Base-by-base conservation (phyloP, 1,284 basidiomycete genomes). In the Waitea zeae region DNA sequence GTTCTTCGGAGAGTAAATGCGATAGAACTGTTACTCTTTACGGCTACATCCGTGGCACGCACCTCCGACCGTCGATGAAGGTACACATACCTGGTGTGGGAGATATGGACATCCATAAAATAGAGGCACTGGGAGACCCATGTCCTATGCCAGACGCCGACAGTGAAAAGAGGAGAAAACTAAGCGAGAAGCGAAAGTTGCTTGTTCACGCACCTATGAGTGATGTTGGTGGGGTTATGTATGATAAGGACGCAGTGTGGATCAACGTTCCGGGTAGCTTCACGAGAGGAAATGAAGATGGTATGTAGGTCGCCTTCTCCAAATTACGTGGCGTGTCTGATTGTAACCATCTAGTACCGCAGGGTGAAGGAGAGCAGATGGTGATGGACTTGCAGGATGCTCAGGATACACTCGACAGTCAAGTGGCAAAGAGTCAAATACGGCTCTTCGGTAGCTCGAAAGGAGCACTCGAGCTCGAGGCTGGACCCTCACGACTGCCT, bases 231-330 rank as follows among this genome's bases (percentile, higher is more conserved):
- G 95, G 93, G 5, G 76, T 99, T 40, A 78, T 88, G 59, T 97
- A 95, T 50, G 95, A 99, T 62, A 97, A 97, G 55, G 95, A 98
- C 49, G 89, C 92, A 1, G 92, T 98, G 2, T 99, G 88, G 64
- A 83, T 99, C 46, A 97, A 96, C 49, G 92, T 97, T 3, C 86
- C 88, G 3, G 95, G 95, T 1, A 90, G 70, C 49, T 98, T 98
- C 48, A 80, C 86, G 3, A 66, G 79, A 33, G 74, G 70, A 9
- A 70, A 70, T 39, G 54, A 53, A 9, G 70, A 74, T 40, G 62
- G 77, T 76, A 45, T 35, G 66, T 20, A 15, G 18, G 13, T 9
- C 44, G 20, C 20, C 31, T 39, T 37, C n/a, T n/a, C n/a, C n/a
- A n/a, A n/a, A n/a, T n/a, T n/a, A 15, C 17, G 12, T 39, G 38